Evolutionary conservation across 305 asterid species (phyloP).

Genomic region (Fraxinus sp.): DNA sequence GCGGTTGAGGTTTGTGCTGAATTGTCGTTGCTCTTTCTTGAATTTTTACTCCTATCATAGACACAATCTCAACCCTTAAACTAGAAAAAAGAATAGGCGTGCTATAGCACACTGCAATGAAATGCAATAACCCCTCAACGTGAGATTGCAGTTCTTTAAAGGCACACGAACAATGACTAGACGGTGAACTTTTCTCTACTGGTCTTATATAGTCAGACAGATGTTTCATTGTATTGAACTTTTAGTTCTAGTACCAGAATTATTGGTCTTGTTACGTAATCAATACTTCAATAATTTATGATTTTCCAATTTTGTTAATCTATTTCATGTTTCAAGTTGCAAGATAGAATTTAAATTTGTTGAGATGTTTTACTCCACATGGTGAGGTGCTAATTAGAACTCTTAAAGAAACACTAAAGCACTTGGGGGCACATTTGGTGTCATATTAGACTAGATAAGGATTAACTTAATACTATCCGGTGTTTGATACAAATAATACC

Average conservation of each 20-base stretch:
- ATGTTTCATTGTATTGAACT: not conserved
- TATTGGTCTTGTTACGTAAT: not conserved
- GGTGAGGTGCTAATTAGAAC: not conserved
- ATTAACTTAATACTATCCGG: not conserved
- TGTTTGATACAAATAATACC: not conserved
- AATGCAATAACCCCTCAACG: not conserved
- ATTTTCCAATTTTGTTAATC: not conserved
- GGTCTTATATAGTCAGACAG: not conserved
- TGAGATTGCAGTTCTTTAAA: not conserved
- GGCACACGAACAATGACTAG: not conserved
- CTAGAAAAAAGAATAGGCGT: not conserved
- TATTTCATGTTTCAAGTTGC: not conserved
- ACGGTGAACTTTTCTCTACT: not conserved
- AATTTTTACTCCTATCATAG: not conserved
- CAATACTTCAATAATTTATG: not conserved
- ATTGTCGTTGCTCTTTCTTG: not conserved
- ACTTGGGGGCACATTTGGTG: not conserved
- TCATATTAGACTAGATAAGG: not conserved
- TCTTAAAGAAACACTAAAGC: not conserved
- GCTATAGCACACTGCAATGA: not conserved
- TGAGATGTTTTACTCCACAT: not conserved
- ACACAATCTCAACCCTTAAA: not conserved
- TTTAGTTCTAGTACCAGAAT: not conserved
- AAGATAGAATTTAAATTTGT: not conserved
- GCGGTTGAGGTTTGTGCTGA: not conserved